Percentiles rank a stretch among this genome's conserved stretches.
Conservation (phyloP, 352 stramenopile species). For the Pythium vanterpoolii region DNA sequence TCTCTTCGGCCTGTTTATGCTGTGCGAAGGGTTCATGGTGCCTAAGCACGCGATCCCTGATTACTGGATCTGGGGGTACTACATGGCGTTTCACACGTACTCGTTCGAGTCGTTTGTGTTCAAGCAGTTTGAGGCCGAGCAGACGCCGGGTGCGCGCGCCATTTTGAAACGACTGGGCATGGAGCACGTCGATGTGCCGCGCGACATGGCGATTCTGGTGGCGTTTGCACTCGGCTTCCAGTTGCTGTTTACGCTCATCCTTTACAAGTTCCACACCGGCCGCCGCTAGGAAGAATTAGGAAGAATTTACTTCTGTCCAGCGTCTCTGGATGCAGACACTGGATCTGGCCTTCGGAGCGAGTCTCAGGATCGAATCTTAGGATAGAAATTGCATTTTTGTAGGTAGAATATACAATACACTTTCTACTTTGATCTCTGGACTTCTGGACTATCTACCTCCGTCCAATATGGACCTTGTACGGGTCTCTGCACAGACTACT, state of each 20-base stretch:
- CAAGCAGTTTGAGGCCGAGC: slow-evolving; percentile 30
- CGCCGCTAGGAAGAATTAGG: too few relatives aligned
- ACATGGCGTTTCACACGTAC: slow-evolving; percentile 60
- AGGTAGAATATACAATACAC: neutral
- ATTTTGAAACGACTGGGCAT: slow-evolving; percentile 27
- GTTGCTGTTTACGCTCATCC: slow-evolving; percentile 38
- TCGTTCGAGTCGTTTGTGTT: slow-evolving; percentile 51
- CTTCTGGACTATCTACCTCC: neutral
- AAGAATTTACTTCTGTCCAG: too few relatives aligned
- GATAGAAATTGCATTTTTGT: neutral
- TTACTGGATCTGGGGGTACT: slow-evolving; percentile 53
- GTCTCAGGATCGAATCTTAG: too few relatives aligned
- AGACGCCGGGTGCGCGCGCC: neutral
- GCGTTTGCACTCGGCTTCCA: slow-evolving; percentile 28
- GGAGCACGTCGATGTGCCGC: slow-evolving; percentile 25
- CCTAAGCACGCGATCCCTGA: slow-evolving; percentile 48
- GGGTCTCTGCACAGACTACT: neutral
- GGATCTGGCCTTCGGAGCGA: too few relatives aligned
- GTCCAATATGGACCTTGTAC: neutral
- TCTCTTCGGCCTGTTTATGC: slow-evolving; percentile 86
- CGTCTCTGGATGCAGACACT: too few relatives aligned
- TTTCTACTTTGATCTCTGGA: neutral
- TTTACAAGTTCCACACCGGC: too few relatives aligned
- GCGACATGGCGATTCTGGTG: slow-evolving; percentile 30
- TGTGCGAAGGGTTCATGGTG: slow-evolving; percentile 86